Conservation (phyloP, 2,329 filamentous ascomycete species). For the Penicillium brasilianum region DNA sequence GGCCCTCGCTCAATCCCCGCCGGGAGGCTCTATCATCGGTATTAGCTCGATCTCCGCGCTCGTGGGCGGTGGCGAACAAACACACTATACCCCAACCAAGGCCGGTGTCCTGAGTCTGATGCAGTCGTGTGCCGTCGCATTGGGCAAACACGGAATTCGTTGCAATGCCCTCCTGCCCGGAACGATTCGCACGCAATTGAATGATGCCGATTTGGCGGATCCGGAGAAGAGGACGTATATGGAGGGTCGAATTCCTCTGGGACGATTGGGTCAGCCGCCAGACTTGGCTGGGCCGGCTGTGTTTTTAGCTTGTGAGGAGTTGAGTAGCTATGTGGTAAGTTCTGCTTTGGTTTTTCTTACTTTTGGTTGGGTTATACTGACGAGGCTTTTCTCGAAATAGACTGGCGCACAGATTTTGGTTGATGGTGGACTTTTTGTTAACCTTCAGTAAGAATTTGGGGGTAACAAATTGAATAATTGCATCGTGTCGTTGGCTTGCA, state of each 20-base stretch:
- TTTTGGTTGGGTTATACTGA: not conserved
- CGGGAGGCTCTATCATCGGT: constrained; percentile 75
- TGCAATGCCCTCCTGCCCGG: constrained; percentile 86
- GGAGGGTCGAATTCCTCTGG: constrained; percentile 80
- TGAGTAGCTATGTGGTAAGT: constrained; percentile 74
- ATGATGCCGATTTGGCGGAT: constrained; percentile 79
- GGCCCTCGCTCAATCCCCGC: constrained; percentile 69
- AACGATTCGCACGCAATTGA: constrained; percentile 82
- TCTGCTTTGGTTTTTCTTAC: not conserved
- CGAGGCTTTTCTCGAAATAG: constrained; percentile 32
- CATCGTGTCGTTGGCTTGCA: not conserved
- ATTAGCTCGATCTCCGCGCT: constrained; percentile 49
- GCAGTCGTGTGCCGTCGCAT: constrained; percentile 79
- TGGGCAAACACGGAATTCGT: constrained; percentile 75
- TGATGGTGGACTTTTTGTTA: constrained; percentile 88
- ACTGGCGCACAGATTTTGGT: constrained; percentile 83
- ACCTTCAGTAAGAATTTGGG: constrained; percentile 66
- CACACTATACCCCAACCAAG: constrained; percentile 89
- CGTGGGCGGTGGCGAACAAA: constrained; percentile 74
- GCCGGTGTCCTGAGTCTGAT: constrained; percentile 80
- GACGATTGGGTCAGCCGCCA: constrained; percentile 70
- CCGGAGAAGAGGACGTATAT: constrained; percentile 75
- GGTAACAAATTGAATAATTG: not conserved
- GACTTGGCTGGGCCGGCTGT: constrained; percentile 85
- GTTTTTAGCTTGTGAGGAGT: constrained; percentile 77